A percentile compares a stretch with the other conserved stretches of the same genome.
These are phyloP conservation scores for Obelidium mucronatum DNA, from an alignment of 192 early-diverging fungal species.

Conservation along the genomic window DNA sequence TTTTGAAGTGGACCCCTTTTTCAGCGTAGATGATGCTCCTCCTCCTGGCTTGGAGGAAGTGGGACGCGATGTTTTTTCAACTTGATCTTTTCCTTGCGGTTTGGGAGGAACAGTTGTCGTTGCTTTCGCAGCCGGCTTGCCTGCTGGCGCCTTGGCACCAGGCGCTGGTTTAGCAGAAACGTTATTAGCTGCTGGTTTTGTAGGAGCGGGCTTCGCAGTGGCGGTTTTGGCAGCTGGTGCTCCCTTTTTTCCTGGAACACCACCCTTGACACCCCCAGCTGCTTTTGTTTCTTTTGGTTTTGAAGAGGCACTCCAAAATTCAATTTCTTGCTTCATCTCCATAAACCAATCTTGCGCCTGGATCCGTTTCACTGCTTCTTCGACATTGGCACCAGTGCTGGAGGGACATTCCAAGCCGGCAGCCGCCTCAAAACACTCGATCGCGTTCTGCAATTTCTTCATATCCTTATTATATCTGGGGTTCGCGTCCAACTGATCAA, in stretches of 20 bases:
- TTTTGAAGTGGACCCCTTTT: neutral
- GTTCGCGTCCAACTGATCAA: conserved; percentile 35
- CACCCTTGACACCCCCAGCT: neutral
- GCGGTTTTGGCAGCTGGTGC: conserved; percentile 12
- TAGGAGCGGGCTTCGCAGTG: conserved; percentile 6
- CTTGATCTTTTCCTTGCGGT: conserved; percentile 1
- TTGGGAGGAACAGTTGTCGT: conserved; percentile 4
- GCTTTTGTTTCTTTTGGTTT: conserved; percentile 26
- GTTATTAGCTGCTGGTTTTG: conserved; percentile 11
- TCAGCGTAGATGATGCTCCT: conserved; percentile 19
- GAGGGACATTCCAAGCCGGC: conserved; percentile 37
- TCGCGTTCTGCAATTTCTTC: conserved; percentile 33
- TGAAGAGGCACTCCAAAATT: neutral
- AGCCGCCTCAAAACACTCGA: conserved; percentile 44
- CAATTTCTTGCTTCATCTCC: conserved; percentile 6
- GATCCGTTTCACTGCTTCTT: neutral
- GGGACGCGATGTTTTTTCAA: conserved; percentile 16
- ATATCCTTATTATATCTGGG: neutral
- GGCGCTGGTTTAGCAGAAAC: conserved; percentile 9
- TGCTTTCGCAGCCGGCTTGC: neutral
- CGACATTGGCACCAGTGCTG: conserved; percentile 3
- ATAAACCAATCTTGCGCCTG: conserved; percentile 18
- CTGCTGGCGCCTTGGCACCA: conserved; percentile 31
- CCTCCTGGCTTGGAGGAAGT: neutral
- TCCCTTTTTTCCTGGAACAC: neutral